These are phyloP conservation scores for Didymella keratinophila DNA, from an alignment of 2,329 filamentous ascomycete genomes.

Conservation along the genomic window DNA sequence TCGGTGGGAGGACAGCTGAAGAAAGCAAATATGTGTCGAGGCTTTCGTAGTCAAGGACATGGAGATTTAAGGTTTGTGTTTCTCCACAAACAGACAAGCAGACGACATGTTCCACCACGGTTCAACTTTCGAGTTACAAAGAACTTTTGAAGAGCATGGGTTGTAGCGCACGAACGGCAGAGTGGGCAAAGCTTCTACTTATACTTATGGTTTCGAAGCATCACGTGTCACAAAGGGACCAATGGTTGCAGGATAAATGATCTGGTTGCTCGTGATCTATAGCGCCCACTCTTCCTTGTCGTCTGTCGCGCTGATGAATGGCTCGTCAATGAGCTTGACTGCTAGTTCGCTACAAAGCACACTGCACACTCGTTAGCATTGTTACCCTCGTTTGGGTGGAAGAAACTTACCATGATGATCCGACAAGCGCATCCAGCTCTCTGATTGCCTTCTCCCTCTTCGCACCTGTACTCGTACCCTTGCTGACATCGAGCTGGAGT, in stretches of 20 bases:
- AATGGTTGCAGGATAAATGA: not conserved
- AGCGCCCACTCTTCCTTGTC: constrained; percentile 80
- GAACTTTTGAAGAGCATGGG: not conserved
- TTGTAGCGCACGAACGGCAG: not conserved
- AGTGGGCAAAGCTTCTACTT: not conserved
- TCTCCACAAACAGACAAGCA: not conserved
- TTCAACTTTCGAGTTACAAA: not conserved
- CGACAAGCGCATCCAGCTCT: constrained; percentile 91
- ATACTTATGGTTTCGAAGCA: not conserved
- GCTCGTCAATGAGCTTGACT: constrained; percentile 92
- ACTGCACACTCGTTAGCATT: constrained; percentile 57
- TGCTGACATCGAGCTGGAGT: constrained; percentile 82
- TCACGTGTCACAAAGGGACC: not conserved
- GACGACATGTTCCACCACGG: not conserved
- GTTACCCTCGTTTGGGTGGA: not conserved
- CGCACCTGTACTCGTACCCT: constrained; percentile 72
- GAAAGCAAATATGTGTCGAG: no score
- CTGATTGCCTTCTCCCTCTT: constrained; percentile 83
- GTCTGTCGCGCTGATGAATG: constrained; percentile 80
- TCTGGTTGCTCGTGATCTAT: constrained; percentile 23
- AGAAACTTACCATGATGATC: constrained; percentile 78
- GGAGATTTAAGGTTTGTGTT: not conserved
- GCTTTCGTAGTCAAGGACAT: not conserved
- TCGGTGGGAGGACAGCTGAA: no score
- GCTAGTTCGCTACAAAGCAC: constrained; percentile 94